These are phyloP conservation scores for Xylaria sp. DNA, from an alignment of 2,329 filamentous ascomycete genomes.

Conservation along the genomic window DNA sequence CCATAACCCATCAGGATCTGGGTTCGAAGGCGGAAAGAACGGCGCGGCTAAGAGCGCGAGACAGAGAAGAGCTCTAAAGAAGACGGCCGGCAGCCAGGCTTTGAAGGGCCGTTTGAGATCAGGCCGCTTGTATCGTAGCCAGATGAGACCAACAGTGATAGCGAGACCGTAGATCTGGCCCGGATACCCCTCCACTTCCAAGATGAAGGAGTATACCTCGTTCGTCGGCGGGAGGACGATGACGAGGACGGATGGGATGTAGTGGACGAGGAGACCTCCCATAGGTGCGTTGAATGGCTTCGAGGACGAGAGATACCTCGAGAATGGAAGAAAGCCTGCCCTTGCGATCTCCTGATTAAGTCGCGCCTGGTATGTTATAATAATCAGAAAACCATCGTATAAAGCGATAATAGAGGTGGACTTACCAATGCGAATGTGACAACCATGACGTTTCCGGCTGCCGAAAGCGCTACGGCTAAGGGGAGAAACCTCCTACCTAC, in stretches of 20 bases:
- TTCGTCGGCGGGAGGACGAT: conserved; percentile 71
- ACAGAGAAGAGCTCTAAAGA: conserved; percentile 64
- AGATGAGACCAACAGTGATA: conserved; percentile 66
- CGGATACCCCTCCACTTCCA: conserved; percentile 77
- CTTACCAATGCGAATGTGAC: conserved; percentile 74
- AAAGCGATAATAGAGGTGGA: conserved; percentile 11
- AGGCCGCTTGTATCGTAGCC: conserved; percentile 68
- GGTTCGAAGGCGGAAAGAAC: conserved; percentile 66
- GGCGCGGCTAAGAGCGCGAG: conserved; percentile 67
- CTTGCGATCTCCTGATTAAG: conserved; percentile 78
- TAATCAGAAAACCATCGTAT: conserved; percentile 5
- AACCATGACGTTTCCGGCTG: conserved; percentile 77
- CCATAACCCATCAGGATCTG: conserved; percentile 58
- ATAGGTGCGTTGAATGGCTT: conserved; percentile 73
- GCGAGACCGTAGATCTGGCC: conserved; percentile 69
- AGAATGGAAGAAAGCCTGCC: conserved; percentile 75
- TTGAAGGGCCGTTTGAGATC: conserved; percentile 71
- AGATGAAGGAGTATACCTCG: conserved; percentile 76
- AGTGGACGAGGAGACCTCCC: conserved; percentile 75
- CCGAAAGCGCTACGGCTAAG: conserved; percentile 72
- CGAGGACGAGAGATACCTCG: conserved; percentile 68
- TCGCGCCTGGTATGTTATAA: conserved; percentile 59
- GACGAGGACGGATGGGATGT: conserved; percentile 73
- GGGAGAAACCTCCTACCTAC: conserved; percentile 69
- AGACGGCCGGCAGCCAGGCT: conserved; percentile 69